phyloP scores from a whole-genome alignment of 306 rosid species.

The Cucurbita argyrosperma region DNA sequence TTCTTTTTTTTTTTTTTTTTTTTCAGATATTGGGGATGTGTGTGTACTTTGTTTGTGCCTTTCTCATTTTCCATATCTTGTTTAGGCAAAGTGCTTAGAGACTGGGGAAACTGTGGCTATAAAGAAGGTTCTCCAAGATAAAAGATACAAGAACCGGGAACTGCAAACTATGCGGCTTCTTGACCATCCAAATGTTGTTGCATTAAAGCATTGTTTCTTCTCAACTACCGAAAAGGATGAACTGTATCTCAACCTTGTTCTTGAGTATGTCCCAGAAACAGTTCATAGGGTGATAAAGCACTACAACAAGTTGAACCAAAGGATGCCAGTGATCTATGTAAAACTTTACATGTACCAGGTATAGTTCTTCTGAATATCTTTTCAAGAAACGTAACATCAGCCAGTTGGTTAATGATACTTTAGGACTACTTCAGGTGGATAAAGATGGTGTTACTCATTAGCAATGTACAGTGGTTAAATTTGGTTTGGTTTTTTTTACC shows the following conservation, averaged over 20 bases:
- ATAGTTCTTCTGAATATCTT: neutral
- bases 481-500: neutral
- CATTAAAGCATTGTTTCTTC: slow-evolving; percentile 94
- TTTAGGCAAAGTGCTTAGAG: slow-evolving; percentile 90
- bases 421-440: neutral
- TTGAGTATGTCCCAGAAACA: slow-evolving; percentile 94
- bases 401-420: neutral
- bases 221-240: slow-evolving; percentile 96
- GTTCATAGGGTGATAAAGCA: slow-evolving; percentile 94
- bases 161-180: slow-evolving; percentile 97
- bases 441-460: neutral
- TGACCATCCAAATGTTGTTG: slow-evolving; percentile 92
- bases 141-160: slow-evolving; percentile 91
- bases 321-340: slow-evolving; percentile 84
- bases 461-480: neutral
- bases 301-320: slow-evolving; percentile 90
- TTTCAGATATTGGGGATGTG: neutral
- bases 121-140: slow-evolving; percentile 96
- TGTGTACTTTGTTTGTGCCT: slow-evolving; percentile 5
- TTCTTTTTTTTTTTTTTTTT: neutral
- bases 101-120: slow-evolving; percentile 97
- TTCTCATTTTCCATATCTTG: neutral
- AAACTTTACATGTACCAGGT: slow-evolving; percentile 93
- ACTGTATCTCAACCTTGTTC: slow-evolving; percentile 87
- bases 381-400: neutral